These are phyloP conservation scores for Pythium vanterpoolii DNA, from an alignment of 352 stramenopile genomes.

Conservation along the genomic window DNA sequence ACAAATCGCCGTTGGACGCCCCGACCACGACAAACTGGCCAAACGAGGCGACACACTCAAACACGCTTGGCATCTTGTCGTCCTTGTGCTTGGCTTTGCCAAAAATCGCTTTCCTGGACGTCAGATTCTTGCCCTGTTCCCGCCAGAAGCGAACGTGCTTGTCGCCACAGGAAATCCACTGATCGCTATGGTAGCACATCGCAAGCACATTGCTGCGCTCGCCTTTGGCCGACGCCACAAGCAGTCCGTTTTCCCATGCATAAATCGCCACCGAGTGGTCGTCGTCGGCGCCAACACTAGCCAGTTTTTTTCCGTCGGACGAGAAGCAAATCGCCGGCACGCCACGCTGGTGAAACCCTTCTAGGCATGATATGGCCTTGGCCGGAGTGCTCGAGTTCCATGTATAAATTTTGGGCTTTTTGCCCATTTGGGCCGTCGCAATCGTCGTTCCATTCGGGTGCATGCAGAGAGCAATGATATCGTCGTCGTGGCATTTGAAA, in stretches of 20 bases:
- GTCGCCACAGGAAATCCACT: conserved; percentile 72
- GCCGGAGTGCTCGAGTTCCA: conserved; percentile 45
- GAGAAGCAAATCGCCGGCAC: conserved; percentile 73
- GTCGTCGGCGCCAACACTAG: conserved; percentile 73
- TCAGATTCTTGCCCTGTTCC: conserved; percentile 65
- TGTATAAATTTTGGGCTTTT: conserved; percentile 77
- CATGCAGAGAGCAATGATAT: conserved; percentile 75
- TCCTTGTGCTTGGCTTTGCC: conserved; percentile 52
- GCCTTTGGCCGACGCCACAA: conserved; percentile 51
- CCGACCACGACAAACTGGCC: conserved; percentile 41
- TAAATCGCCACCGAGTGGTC: conserved; percentile 86
- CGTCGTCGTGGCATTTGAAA: conserved; percentile 76
- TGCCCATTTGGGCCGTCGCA: conserved; percentile 86
- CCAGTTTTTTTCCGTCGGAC: conserved; percentile 60
- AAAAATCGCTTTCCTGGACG: conserved; percentile 72
- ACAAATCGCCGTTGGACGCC: conserved; percentile 70
- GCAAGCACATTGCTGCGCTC: conserved; percentile 53
- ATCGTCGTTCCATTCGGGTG: conserved; percentile 79
- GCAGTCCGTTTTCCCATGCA: conserved; percentile 52
- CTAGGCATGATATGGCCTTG: conserved; percentile 40
- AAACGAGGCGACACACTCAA: conserved; percentile 56
- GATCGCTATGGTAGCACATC: conserved; percentile 48
- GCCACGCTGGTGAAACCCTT: conserved; percentile 79
- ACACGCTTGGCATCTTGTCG: conserved; percentile 40
- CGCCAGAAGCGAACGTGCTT: conserved; percentile 77